Base-by-base conservation (phyloP, 23 red algal genomes). In the Agarophyton chilense region DNA sequence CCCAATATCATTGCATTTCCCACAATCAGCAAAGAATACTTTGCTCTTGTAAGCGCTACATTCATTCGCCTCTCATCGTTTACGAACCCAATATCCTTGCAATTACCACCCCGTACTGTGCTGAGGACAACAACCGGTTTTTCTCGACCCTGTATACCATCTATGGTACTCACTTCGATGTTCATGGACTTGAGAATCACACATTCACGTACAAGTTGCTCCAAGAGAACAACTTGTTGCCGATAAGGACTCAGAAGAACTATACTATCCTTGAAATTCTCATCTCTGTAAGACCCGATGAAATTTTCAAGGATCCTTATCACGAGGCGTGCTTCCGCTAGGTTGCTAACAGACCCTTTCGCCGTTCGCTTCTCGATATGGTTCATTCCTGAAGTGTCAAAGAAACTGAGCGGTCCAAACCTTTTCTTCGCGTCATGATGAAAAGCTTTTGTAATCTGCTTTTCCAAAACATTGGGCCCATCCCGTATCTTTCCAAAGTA, bases 91-190 rank as follows among this genome's bases (percentile, higher is more conserved):
- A 98, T 98, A 41, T 51, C 44, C 10, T 67, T 68, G 2, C 41
- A 33, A 32, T 65, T 57, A 6, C 57, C 72, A 39, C 84, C 81
- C n/a, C 96, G 96, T n/a, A 98, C 96, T 8, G 87, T 90, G 31
- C 86, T 93, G 31, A 98, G 32, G 85, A 98, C 71, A 54, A 98
- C 85, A 67, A 95, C 60, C 21, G 83, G 75, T 47, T 91, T 95
- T 56, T 98, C 96, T 36, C 92, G 78, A 35, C 92, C 96, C 81
- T 98, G 96, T 29, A 93, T 82, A 11, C 82, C 96, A 81, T 98
- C 92, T 57, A 98, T 82, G 14, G 96, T 96, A 46, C 67, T 84
- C 17, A 98, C 89, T 72, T 95, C 92, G 62, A 95, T 57, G 31
- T 57, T 90, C 22, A 71, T 29, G 7, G 49, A 51, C 1, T 28